These are phyloP conservation scores for Saccharomycopsis amapae DNA, from an alignment of 805 yeast genomes.

Conservation along the genomic window DNA sequence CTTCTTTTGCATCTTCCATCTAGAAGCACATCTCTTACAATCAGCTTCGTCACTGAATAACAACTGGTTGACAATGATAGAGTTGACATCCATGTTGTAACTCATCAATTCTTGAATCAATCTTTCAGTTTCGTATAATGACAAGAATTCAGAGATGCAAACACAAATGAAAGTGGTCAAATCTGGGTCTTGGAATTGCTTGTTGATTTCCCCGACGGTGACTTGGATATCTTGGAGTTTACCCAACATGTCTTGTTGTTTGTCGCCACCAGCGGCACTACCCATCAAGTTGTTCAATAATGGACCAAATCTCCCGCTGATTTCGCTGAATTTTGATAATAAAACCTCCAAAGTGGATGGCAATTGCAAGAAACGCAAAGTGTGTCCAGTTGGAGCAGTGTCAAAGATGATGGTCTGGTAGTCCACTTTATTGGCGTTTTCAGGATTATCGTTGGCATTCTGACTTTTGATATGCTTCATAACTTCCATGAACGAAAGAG, in stretches of 20 bases:
- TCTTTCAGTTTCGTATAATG: constrained; percentile 95
- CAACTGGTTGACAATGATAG: constrained; percentile 92
- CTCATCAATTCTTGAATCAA: constrained; percentile 93
- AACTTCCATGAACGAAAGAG: constrained; percentile 95
- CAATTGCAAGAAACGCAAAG: constrained; percentile 86
- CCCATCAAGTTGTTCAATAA: constrained; percentile 75
- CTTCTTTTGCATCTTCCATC: constrained; percentile 94
- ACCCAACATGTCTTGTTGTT: constrained; percentile 60
- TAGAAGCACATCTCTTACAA: constrained; percentile 85
- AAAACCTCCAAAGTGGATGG: constrained; percentile 89
- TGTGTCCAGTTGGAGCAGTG: constrained; percentile 99
- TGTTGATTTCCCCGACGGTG: constrained; percentile 80
- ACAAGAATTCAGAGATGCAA: constrained; percentile 93
- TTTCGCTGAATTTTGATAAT: constrained; percentile 77
- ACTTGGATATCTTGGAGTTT: constrained; percentile 77
- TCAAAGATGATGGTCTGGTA: constrained; percentile 92
- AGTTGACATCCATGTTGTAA: constrained; percentile 93
- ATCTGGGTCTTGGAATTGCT: constrained; percentile 93
- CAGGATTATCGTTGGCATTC: constrained; percentile 30
- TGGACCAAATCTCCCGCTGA: constrained; percentile 85
- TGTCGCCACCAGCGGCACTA: constrained; percentile 42
- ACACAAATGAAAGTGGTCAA: constrained; percentile 94
- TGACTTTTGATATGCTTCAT: constrained; percentile 90
- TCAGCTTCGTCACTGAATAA: constrained; percentile 73
- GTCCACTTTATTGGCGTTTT: constrained; percentile 31